Percentiles rank a stretch among this genome's conserved stretches.
These are phyloP conservation scores for Boletus rubroflammeus DNA, from an alignment of 768 basidiomycete species.

Conservation along the genomic window DNA sequence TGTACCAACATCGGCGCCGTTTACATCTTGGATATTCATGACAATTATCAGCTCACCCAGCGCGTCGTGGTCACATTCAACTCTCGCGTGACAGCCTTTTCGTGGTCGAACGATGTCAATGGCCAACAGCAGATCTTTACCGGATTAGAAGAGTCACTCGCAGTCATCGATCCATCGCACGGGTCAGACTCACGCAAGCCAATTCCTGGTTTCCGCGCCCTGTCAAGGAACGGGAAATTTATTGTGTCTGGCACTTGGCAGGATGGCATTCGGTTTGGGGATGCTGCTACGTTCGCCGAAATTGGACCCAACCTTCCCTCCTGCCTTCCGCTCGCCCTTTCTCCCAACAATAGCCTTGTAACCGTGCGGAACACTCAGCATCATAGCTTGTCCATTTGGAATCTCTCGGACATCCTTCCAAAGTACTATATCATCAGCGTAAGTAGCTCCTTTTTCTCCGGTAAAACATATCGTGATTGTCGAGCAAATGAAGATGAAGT, in stretches of 20 bases:
- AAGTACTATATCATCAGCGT: background rate
- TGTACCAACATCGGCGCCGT: background rate
- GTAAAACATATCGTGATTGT: background rate
- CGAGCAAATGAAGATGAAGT: background rate
- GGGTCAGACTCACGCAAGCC: background rate
- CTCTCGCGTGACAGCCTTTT: background rate
- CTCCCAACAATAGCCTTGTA: constrained; percentile 1
- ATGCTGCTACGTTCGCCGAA: constrained; percentile 1
- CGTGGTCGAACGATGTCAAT: constrained; percentile 1
- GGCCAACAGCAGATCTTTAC: background rate
- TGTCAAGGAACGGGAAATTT: constrained; percentile 5
- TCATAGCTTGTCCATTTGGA: background rate
- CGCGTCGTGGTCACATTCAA: background rate
- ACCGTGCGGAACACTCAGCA: background rate
- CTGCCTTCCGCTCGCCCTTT: background rate
- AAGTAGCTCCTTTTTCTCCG: background rate
- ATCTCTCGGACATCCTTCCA: constrained; percentile 2
- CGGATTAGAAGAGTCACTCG: constrained; percentile 1
- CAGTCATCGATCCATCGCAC: background rate
- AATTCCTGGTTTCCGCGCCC: background rate
- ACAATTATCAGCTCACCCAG: background rate
- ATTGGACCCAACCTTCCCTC: constrained; percentile 1
- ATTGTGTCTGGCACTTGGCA: background rate
- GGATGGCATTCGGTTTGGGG: constrained; percentile 2
- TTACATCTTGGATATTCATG: background rate